phyloP scores from a whole-genome alignment of 495 filamentous ascomycete species.

The Tuber umbilicatum region DNA sequence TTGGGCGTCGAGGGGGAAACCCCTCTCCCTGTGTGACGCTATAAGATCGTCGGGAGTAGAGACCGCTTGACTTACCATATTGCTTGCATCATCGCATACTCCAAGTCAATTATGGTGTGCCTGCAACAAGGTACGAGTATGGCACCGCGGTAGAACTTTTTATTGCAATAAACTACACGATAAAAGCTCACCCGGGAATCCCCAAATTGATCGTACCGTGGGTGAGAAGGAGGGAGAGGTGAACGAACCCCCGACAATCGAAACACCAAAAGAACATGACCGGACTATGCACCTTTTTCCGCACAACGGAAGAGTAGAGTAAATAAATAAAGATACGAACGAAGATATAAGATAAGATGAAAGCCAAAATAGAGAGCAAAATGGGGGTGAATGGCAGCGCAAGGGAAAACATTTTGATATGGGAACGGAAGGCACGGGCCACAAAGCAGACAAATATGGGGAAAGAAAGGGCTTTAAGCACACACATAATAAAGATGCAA shows the following conservation, averaged over 20 bases:
- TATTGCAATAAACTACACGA: background rate
- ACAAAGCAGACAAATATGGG: conserved; percentile 13
- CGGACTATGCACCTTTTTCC: conserved; percentile 12
- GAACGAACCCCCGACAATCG: background rate
- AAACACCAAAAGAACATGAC: conserved; percentile 12
- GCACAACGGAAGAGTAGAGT: conserved; percentile 8
- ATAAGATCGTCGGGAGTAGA: background rate
- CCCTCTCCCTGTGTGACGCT: background rate
- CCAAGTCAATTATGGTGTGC: background rate
- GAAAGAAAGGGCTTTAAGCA: conserved; percentile 2
- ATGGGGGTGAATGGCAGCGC: background rate
- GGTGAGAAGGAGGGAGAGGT: background rate
- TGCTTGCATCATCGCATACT: background rate
- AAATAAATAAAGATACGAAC: conserved; percentile 8
- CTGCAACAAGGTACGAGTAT: background rate
- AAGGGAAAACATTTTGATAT: background rate
- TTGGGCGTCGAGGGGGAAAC: background rate
- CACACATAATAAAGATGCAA: conserved; percentile 16
- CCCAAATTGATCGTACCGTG: background rate
- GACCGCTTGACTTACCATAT: background rate
- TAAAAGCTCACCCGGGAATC: background rate
- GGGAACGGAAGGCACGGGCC: background rate
- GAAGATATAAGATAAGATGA: conserved; percentile 1
- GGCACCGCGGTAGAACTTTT: background rate
- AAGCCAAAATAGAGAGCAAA: conserved; percentile 9